Evolutionary conservation across 441 rosid species (phyloP), one percentile per base, ranked within the genome.

Genomic region (Aquilaria agallochum): DNA sequence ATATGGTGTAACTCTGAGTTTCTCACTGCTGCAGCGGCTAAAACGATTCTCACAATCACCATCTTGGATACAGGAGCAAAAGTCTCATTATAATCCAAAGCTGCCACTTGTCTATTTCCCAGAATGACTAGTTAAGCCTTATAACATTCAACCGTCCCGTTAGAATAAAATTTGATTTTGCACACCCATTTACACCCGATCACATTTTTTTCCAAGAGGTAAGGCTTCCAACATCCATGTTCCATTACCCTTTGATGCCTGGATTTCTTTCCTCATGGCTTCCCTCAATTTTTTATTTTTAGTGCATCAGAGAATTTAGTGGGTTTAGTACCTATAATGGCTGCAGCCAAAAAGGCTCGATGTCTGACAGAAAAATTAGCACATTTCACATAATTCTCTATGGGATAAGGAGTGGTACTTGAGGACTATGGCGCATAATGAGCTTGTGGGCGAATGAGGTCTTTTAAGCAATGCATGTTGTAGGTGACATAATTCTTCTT

Each of bases 1-100:
- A 34, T 34, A 5, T 34, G 5, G 40, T 34, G 40, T 5, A 34
- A 34, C 5, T 3, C 40, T 5, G 4, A 34, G 5, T 34, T 34
- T 34, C 40, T 34, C 5, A 5, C 40, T 3, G 40, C 5, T 1
- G 2, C 15, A 11, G 27, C 36, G 40, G 10, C 58, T 36, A 50
- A 34, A 36, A 0, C 50, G 4, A n/a, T 50, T 56, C 4, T 54
- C 49, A 59, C 50, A 2, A 44, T 48, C 9, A 3, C 36, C 59
- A 45, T 48, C 34, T 66, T 58, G 4, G 47, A 44, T 11, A 56
- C 48, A 5, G 56, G 62, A 5, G 69, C 69, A 49, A 45, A 65
- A 4, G 55, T 65, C 2, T 65, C 50, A 8, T 56, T 45, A 13
- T 56, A 65, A 32, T 65, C 63, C 2, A 65, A 2, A 0, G 62